Evolutionary conservation across 2,329 filamentous ascomycete genomes (phyloP).

Genomic region (Eutypella sp.): DNA sequence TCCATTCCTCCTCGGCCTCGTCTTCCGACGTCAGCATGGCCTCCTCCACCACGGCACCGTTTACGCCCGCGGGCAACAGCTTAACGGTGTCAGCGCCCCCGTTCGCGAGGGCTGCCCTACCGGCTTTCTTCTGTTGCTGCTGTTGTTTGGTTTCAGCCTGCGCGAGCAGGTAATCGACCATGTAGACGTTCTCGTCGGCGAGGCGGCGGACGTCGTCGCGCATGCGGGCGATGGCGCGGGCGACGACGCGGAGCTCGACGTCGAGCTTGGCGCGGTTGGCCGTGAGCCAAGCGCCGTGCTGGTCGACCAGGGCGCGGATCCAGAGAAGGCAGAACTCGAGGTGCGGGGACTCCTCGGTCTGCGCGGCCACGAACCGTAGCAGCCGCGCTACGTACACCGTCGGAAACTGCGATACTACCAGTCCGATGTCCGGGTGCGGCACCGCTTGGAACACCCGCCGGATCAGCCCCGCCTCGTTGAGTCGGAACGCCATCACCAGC

Average conservation of each 20-base stretch:
- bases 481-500: constrained; percentile 92
- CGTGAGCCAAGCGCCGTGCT: constrained; percentile 80
- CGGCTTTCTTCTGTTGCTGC: constrained; percentile 6
- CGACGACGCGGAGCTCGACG: constrained; percentile 76
- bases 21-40: constrained; percentile 16
- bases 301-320: constrained; percentile 78
- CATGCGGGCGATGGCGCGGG: constrained; percentile 74
- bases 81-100: constrained; percentile 18
- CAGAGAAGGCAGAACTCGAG: constrained; percentile 92
- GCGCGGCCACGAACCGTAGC: constrained; percentile 79
- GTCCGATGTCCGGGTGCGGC: constrained; percentile 66
- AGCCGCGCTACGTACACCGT: constrained; percentile 81
- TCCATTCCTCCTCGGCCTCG: constrained; percentile 25
- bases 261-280: constrained; percentile 76
- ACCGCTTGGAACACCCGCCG: constrained; percentile 81
- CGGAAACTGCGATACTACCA: constrained; percentile 76
- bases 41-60: constrained; percentile 10
- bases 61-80: constrained; percentile 15
- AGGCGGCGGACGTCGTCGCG: constrained; percentile 76
- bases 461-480: constrained; percentile 80
- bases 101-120: constrained; percentile 6
- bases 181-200: constrained; percentile 84
- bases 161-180: constrained; percentile 73
- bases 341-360: constrained; percentile 86
- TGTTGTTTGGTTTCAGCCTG: constrained; percentile 34